Base-by-base conservation (phyloP, 1,284 basidiomycete species). In the Neolentinus lepideus region DNA sequence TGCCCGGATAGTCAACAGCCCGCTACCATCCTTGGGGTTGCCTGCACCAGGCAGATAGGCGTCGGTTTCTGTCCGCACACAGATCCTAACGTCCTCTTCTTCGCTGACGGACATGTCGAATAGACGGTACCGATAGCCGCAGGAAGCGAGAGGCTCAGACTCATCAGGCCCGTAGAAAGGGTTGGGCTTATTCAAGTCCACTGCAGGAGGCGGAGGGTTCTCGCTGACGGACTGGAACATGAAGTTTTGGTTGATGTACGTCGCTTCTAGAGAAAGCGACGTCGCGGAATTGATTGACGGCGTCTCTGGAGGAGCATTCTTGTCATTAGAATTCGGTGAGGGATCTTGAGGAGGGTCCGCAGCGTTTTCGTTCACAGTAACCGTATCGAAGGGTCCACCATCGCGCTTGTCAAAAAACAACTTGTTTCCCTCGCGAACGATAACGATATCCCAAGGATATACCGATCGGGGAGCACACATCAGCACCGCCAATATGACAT, bases 201-300 rank as follows among this genome's bases (percentile, higher is more conserved):
- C 76, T 12, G 84, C 71, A 12, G 79, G 74, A 8, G 85, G 83
- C 3, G 84, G 79, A 3, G 76, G 64, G 45, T 71, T 80, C 69
- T 96, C 92, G 60, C 84, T 81, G 56, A 97, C 95, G 51, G 94
- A 88, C 74, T 99, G 97, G 79, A 96, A 97, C 27, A 90, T 88
- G 68, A 98, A 99, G 76, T 98, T 98, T 71, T 98, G 94, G 77
- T 98, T 98, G 79, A 99, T 93, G 73, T 97, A 99, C 31, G 96
- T 98, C 11, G 97, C 97, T 72, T 99, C 97, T 47, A 99, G 81
- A 1, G 94, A 95, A 51, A 99, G 80, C 1, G 92, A 94, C 1
- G 92, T 92, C 1, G 95, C 93, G 12, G 93, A 87, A 76, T 99
- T 99, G 75, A 98, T 94, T 0, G 88, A 81, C 12, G 87, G 81